Evolutionary conservation across 352 stramenopile species (phyloP), one percentile per base, ranked within the genome.

Genomic region (Phytopythium oedochilum): DNA sequence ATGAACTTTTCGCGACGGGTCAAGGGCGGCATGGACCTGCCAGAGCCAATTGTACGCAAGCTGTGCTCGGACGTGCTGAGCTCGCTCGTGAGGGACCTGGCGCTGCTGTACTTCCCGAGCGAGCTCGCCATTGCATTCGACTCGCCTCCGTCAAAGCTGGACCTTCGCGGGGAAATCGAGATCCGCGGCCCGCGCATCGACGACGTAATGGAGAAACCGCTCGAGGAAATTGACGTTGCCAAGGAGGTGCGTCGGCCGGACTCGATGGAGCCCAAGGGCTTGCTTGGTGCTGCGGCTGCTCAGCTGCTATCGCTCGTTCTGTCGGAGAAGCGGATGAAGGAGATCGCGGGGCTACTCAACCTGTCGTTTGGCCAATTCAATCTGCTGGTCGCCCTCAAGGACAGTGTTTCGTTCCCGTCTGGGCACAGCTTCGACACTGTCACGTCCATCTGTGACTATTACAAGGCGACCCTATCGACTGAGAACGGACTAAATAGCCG

Each of bases 11-110:
- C 65, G 18, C 65, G 80, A 8, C 73, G 78, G 1, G 80, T 86
- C 3, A 75, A 80, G 57, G 82, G 82, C 38, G 83, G 83, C 15
- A 63, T 92, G 32, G 80, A 90, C 56, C 42, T 92, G 3, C 83
- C 83, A 0, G 83, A 90, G 53, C 58, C 71, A 2, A 75, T 90
- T 18, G 76, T 89, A 3, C 80, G 81, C 28, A 89, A 89, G 53
- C 66, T 92, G 26, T 83, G 79, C 59, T 75, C 68, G 0, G 68
- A 92, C 20, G 76, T 90, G 8, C 51, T 88, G 26, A 89, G 59
- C 20, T 79, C 74, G 32, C 66, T 90, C 3, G 58, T 90, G 55
- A 72, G 76, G 2, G 76, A 90, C 36, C 53, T 89, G 10, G 68
- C 71, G 6, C 55, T 89, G 9, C 50, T 78, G 7, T 90, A 90